Evolutionary conservation across 2,329 filamentous ascomycete species (phyloP).

Genomic region (Massarina eburnea): DNA sequence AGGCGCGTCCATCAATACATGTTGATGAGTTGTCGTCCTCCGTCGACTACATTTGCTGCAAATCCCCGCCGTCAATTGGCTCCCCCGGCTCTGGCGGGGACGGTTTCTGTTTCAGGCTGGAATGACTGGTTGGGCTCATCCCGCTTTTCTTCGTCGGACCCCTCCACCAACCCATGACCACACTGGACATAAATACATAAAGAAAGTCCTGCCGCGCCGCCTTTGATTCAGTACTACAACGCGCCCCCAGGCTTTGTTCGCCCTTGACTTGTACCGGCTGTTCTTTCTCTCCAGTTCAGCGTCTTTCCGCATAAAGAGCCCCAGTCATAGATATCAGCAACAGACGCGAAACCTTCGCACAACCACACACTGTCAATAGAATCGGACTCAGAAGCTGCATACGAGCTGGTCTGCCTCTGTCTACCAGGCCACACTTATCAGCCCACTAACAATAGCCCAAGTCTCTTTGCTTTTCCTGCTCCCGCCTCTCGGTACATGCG

Average conservation of each 20-base stretch:
- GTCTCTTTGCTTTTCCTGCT: background rate
- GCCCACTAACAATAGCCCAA: constrained; percentile 24
- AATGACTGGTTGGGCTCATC: constrained; percentile 39
- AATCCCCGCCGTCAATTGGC: constrained; percentile 31
- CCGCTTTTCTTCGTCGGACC: constrained; percentile 31
- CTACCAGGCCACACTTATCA: constrained; percentile 17
- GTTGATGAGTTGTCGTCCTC: constrained; percentile 42
- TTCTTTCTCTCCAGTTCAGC: constrained; percentile 8
- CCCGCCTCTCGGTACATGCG: constrained; percentile 12
- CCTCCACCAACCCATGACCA: constrained; percentile 37
- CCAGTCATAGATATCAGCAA: constrained; percentile 24
- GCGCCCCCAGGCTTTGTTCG: constrained; percentile 11
- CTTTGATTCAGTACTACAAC: background rate
- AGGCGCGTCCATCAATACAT: constrained; percentile 31
- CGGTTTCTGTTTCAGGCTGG: constrained; percentile 39
- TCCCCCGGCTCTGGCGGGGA: constrained; percentile 29
- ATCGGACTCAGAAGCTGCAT: constrained; percentile 15
- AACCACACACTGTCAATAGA: constrained; percentile 8
- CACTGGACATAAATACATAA: constrained; percentile 32
- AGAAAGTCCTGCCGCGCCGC: constrained; percentile 18
- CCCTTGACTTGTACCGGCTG: constrained; percentile 5
- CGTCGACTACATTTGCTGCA: constrained; percentile 35
- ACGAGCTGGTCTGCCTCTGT: constrained; percentile 14
- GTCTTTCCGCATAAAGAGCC: constrained; percentile 18
- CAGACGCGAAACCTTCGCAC: background rate